Evolutionary conservation across 2,329 filamentous ascomycete genomes (phyloP), one percentile per base, ranked within the genome.

Genomic region (Exserohilum turcica): DNA sequence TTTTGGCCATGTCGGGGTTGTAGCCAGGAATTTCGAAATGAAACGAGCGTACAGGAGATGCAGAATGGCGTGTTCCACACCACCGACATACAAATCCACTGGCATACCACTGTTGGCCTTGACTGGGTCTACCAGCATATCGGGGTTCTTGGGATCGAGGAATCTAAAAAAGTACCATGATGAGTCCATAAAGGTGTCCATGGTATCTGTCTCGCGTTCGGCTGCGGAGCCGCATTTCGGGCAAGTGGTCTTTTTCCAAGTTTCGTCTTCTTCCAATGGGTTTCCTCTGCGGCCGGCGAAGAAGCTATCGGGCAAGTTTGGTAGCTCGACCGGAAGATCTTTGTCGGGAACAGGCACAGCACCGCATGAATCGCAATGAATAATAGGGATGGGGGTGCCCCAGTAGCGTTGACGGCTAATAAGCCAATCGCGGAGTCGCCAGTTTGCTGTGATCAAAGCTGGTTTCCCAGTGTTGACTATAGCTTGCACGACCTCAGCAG

Each of bases 131-230:
- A 95, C 86, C 0, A 85, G 86, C 12, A 78, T 71, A 2, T 81
- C 67, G 12, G 78, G 61, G 61, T 94, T 92, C 15, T 85, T 78
- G 1, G 89, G 79, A 64, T 95, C 90, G 24, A 87, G 76, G 64
- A 91, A 96, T 10, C 91, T 84, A 76, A 92, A 85, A 67, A 87
- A 96, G 74, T 96, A 96, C 92, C 92, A 96, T 48, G 91, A 95
- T 1, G 91, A 96, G 75, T 96, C 92, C 56, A 96, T 92, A 75
- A 96, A 96, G 0, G 92, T 96, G 73, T 96, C 92, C 92, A 96
- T 96, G 2, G 92, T 96, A 71, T 96, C 92, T 0, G 92, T 96
- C 60, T 96, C 92, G 59, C 92, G 84, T 70, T 86, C 88, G 6
- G 90, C 92, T 19, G 84, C 76, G 1, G 83, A 80, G 13, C 82